Evolutionary conservation across 1,284 basidiomycete genomes (phyloP).

Genomic region (Ganoderma lingzhi): DNA sequence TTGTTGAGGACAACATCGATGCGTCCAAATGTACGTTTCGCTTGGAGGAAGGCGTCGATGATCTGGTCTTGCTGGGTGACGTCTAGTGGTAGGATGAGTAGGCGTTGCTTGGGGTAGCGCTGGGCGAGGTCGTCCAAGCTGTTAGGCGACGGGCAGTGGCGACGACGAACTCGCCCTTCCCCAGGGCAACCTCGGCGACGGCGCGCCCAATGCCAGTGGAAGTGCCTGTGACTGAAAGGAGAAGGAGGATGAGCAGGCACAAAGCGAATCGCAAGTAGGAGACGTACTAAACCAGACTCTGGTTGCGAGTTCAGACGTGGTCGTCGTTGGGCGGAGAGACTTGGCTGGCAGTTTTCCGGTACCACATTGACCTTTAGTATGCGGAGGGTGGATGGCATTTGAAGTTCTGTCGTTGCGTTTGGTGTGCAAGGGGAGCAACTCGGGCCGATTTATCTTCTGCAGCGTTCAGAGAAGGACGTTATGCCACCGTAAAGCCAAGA

Average conservation of each 20-base stretch:
- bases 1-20: constrained; percentile 56
- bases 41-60: constrained; percentile 44
- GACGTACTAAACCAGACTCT: constrained; percentile 31
- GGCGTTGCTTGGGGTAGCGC: constrained; percentile 29
- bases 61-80: constrained; percentile 44
- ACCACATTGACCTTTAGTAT: no score
- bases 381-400: no score
- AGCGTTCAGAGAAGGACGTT: background rate
- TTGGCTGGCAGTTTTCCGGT: no score
- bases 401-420: no score
- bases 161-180: constrained; percentile 41
- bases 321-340: no score
- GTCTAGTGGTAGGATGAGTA: constrained; percentile 50
- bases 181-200: constrained; percentile 37
- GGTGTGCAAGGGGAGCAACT: no score
- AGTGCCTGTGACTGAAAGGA: background rate
- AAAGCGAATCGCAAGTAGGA: background rate
- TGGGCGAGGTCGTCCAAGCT: constrained; percentile 34
- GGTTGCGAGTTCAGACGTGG: background rate
- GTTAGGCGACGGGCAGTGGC: constrained; percentile 42
- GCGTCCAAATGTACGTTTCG: constrained; percentile 46
- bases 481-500: background rate
- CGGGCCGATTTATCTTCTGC: background rate
- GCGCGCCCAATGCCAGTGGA: background rate
- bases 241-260: background rate